Base-by-base conservation (phyloP, 345 rosid species). In the Cardiospermum halicacabum region DNA sequence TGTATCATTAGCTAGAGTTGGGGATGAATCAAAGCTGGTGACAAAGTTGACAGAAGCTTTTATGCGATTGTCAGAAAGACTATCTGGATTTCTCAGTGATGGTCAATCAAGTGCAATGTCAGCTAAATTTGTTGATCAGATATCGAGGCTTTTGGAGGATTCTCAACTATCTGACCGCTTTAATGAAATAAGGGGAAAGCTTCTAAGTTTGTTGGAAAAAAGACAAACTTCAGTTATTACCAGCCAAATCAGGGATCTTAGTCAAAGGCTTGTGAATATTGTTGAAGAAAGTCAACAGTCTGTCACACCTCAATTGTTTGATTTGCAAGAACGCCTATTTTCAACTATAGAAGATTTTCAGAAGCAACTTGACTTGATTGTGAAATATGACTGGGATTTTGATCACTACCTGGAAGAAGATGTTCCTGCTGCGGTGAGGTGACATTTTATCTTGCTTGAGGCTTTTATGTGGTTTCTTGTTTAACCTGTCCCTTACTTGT, bases 391-490 rank as follows among this genome's bases (percentile, higher is more conserved):
- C 73, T 93, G 99, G 99, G 99, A 93, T 78, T 93, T 93, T 67
- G 96, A 93, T 79, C 77, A 82, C 73, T 93, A 88, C 80, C 74
- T 90, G 66, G 94, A 88, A 75, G 98, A 93, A 75, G 98, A 93
- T 84, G 89, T 93, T 67, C 96, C 98, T 82, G 86, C 96, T 72
- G 97, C 81, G 96, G 98, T 93, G 84, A 86, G 98, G 92, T 75
- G 79, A 85, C 85, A 74, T 76, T 75, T 56, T 71, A 62, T 69
- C 55, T 76, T 75, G 55, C 48, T 79, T 64, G 56, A 39, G 43
- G 66, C 74, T 61, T 68, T 67, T 66, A 68, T 60, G 42, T 78
- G 65, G 18, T 47, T 62, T 42, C 27, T 53, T 24, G 26, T 61
- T 65, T 53, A 22, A 30, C 6, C 65, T 16, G 53, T 68, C 45